These are phyloP conservation scores for Ogataea nitratoaversa DNA, from an alignment of 805 yeast genomes.

Conservation along the genomic window DNA sequence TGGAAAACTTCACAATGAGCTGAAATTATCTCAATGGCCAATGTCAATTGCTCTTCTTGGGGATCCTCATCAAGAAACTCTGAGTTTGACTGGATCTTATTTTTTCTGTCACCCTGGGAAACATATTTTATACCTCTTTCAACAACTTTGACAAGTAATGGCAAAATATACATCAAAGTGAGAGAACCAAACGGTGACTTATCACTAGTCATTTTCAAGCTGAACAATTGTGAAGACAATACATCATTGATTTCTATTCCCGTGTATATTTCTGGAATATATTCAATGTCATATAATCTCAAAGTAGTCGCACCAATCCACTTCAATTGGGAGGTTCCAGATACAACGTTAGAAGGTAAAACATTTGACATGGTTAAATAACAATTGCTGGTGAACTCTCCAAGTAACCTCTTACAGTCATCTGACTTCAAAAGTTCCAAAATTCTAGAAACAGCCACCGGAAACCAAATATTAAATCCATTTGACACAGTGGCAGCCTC, in stretches of 20 bases:
- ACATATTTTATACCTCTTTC: conserved; percentile 60
- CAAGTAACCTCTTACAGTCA: conserved; percentile 27
- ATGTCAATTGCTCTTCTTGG: conserved; percentile 80
- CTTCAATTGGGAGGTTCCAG: conserved; percentile 41
- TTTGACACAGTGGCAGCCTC: conserved; percentile 53
- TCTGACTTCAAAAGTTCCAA: conserved; percentile 40
- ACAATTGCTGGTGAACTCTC: conserved; percentile 41
- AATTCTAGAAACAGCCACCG: conserved; percentile 52
- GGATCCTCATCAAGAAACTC: conserved; percentile 79
- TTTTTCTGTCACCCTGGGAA: conserved; percentile 48
- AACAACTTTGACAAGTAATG: conserved; percentile 65
- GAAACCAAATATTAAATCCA: conserved; percentile 68
- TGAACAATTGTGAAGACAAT: conserved; percentile 65
- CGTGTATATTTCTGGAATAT: conserved; percentile 41
- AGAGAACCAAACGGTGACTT: conserved; percentile 66
- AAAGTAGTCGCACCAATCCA: conserved; percentile 69
- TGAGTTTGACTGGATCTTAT: conserved; percentile 42
- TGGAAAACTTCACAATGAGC: conserved; percentile 66
- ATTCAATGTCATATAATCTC: conserved; percentile 46
- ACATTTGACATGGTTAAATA: conserved; percentile 53
- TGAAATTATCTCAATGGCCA: conserved; percentile 72
- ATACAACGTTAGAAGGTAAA: conserved; percentile 38
- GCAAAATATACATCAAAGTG: conserved; percentile 69
- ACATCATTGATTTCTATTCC: conserved; percentile 52
- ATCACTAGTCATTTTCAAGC: conserved; percentile 69